Percentiles rank a stretch among this genome's conserved stretches.
phyloP scores from a whole-genome alignment of 1,284 basidiomycete species.

The Albatrellus sp. region DNA sequence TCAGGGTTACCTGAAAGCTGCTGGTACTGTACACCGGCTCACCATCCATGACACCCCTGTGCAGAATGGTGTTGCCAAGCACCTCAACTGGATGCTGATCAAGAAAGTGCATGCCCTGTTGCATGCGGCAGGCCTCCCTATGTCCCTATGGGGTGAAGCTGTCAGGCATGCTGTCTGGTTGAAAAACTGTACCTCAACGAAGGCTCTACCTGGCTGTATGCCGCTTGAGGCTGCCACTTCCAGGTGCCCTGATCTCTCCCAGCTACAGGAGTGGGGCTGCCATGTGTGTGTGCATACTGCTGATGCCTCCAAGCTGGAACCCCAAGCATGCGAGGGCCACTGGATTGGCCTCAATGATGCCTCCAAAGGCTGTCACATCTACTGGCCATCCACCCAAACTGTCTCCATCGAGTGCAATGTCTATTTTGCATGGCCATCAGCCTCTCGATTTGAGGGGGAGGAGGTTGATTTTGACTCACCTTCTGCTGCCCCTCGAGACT shows the following conservation, averaged over 20 bases:
- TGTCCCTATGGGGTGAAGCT: slow-evolving; percentile 2
- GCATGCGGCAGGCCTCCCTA: slow-evolving; percentile 15
- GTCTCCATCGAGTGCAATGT: slow-evolving; percentile 23
- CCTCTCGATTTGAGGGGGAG: neutral
- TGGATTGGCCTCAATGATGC: slow-evolving; percentile 21
- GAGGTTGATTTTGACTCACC: no score
- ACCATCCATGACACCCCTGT: slow-evolving; percentile 23
- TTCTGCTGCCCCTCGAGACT: no score
- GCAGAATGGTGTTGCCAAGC: slow-evolving; percentile 23
- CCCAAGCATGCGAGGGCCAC: slow-evolving; percentile 13
- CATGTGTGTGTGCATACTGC: slow-evolving; percentile 5
- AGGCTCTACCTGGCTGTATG: slow-evolving; percentile 10
- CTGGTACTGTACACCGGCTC: slow-evolving; percentile 18
- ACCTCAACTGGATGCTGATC: slow-evolving; percentile 16
- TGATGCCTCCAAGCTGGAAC: slow-evolving; percentile 17
- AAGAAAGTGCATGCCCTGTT: neutral
- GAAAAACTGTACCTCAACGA: slow-evolving; percentile 19
- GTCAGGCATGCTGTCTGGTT: slow-evolving; percentile 16
- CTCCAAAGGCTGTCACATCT: slow-evolving; percentile 20
- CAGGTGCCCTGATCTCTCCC: neutral
- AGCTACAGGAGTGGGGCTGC: slow-evolving; percentile 8
- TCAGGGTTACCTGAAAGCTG: slow-evolving; percentile 13
- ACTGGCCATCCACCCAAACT: slow-evolving; percentile 19
- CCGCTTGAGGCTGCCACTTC: neutral
- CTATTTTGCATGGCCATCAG: neutral